These are phyloP conservation scores for Vaccinium myrtillus DNA, from an alignment of 148 eudicot genomes.

Conservation along the genomic window DNA sequence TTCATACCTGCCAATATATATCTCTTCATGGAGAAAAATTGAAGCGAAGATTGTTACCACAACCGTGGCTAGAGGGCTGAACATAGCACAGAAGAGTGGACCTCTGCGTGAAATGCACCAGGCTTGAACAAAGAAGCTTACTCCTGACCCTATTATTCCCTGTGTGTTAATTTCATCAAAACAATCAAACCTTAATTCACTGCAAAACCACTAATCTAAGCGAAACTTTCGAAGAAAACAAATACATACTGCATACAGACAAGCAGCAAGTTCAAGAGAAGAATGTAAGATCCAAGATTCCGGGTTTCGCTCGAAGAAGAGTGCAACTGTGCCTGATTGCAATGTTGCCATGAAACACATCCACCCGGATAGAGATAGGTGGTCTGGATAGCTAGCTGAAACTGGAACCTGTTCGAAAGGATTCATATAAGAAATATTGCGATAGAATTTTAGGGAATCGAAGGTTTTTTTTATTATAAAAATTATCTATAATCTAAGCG, in stretches of 20 bases:
- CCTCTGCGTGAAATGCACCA: constrained; percentile 75
- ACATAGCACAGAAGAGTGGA: constrained; percentile 78
- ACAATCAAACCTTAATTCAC: not conserved
- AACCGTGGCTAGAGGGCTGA: constrained; percentile 65
- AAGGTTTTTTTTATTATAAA: not conserved
- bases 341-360: constrained; percentile 60
- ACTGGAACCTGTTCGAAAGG: constrained; percentile 47
- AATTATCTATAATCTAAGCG: not conserved
- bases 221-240: not conserved
- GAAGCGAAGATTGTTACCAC: constrained; percentile 55
- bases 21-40: constrained; percentile 55
- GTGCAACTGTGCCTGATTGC: constrained; percentile 52
- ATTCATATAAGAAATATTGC: not conserved
- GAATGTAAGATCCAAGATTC: constrained; percentile 62
- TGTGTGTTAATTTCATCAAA: constrained; percentile 15
- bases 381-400: constrained; percentile 50
- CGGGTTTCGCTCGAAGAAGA: constrained; percentile 42
- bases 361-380: constrained; percentile 66
- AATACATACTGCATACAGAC: constrained; percentile 52
- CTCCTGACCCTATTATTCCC: constrained; percentile 59
- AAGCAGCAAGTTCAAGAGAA: constrained; percentile 38
- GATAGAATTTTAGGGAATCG: no score
- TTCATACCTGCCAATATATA: constrained; percentile 64
- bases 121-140: constrained; percentile 62
- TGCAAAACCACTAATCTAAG: no score